Evolutionary conservation across 768 basidiomycete species (phyloP).

Genomic region (Tylopilus sp.): DNA sequence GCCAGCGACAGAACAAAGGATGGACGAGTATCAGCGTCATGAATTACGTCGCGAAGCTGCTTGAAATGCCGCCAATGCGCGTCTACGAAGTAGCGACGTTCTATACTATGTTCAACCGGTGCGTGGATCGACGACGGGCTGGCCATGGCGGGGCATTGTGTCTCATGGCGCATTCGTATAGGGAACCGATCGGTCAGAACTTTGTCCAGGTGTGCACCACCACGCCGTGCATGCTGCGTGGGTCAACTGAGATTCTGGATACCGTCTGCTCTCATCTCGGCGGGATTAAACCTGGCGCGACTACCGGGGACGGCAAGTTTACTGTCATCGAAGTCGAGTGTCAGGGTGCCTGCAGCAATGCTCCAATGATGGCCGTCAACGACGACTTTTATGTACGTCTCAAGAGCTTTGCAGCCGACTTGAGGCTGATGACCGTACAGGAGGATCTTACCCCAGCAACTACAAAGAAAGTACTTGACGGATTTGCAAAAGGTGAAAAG

Average conservation of each 20-base stretch:
- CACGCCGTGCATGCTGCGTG: constrained; percentile 94
- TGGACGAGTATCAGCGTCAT: constrained; percentile 99
- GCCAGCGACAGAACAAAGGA: constrained; percentile 95
- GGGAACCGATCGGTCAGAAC: constrained; percentile 90
- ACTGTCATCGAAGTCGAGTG: constrained; percentile 98
- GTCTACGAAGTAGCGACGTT: constrained; percentile 99
- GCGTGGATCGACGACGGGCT: constrained; percentile 18
- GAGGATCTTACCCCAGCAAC: constrained; percentile 80
- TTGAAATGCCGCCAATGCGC: constrained; percentile 96
- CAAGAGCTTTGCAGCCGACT: neutral
- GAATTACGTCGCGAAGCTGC: constrained; percentile 93
- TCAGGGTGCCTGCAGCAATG: constrained; percentile 97
- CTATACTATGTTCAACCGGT: constrained; percentile 99
- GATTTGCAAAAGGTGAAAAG: constrained; percentile 76
- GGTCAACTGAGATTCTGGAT: constrained; percentile 86
- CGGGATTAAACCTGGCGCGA: constrained; percentile 81
- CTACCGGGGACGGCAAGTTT: constrained; percentile 95
- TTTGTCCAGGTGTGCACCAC: constrained; percentile 99
- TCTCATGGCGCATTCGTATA: constrained; percentile 26
- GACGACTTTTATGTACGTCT: constrained; percentile 91
- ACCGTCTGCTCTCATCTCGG: constrained; percentile 82
- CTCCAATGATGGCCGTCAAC: constrained; percentile 92
- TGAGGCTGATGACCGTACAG: constrained; percentile 35
- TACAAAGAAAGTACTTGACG: constrained; percentile 76
- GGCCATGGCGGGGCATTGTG: neutral